Base-by-base conservation (phyloP, 2,329 filamentous ascomycete genomes). In the Ophiostoma montium region DNA sequence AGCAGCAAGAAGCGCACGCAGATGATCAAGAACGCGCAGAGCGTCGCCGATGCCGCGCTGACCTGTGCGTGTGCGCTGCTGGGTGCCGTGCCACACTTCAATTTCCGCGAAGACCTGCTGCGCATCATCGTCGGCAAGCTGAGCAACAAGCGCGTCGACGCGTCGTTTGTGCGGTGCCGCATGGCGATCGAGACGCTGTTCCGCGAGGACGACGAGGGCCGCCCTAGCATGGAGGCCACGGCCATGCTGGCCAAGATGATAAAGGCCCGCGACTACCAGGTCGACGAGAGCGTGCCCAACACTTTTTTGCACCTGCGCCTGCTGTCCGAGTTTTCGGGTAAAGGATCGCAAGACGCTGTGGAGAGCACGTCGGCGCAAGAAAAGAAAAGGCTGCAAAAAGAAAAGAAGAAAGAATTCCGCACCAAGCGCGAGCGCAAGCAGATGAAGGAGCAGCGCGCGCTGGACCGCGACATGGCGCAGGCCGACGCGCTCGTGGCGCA, bases 401-500 rank as follows among this genome's bases (percentile, higher is more conserved):
- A n/a, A n/a, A n/a, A n/a, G 57, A 86, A 94, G 66, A 80, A 77
- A 56, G 84, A 88, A 54, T 95, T 94, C 66, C 76, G 88, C 46
- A 95, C 87, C 10, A 98, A 98, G 68, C 82, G 82, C 52, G 74
- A 86, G 62, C 78, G 87, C 53, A 98, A 98, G 68, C 59, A 82
- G 1, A 65, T 86, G 52, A 89, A 87, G 63, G 88, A 96, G 65
- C 82, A 86, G 52, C 95, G 92, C 65, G 76, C 76, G 0, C 76
- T 95, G 2, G 86, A 94, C 56, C 94, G 95, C 63, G 90, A 96
- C 59, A 88, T 98, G 82, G 81, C 81, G 42, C 81, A 90, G 59
- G 90, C 92, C 1, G 89, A 96, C 62, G 92, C 92, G 2, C 74
- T 85, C 5, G 90, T 96, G 53, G 85, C 81, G 56, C 85, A 95